Evolutionary conservation across 129 eudicot genomes (phyloP).

Genomic region (Saussurea involucrata): DNA sequence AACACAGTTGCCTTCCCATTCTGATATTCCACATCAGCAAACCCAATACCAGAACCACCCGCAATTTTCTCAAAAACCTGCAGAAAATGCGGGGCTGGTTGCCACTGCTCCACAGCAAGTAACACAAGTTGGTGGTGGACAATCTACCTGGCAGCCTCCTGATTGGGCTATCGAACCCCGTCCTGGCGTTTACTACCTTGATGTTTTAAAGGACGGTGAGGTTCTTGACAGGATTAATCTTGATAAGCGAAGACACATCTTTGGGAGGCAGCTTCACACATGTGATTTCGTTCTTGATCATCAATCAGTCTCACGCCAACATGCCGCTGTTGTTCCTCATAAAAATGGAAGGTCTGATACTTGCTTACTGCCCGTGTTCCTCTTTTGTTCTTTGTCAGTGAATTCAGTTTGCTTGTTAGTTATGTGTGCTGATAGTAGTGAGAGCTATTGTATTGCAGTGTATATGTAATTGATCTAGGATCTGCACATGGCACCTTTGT

Average conservation of each 20-base stretch:
- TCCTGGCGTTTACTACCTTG: constrained; percentile 79
- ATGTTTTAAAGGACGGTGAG: constrained; percentile 84
- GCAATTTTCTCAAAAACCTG: constrained; percentile 33
- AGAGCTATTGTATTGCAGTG: constrained; percentile 33
- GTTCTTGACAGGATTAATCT: constrained; percentile 68
- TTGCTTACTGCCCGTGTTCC: background rate
- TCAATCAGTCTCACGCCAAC: constrained; percentile 97
- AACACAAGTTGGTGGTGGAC: constrained; percentile 91
- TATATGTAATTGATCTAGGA: constrained; percentile 90
- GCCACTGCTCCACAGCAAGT: constrained; percentile 34
- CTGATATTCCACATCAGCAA: constrained; percentile 34
- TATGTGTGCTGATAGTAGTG: background rate
- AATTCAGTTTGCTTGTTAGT: background rate
- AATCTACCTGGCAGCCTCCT: constrained; percentile 93
- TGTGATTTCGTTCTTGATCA: constrained; percentile 96
- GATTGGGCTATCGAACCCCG: constrained; percentile 99
- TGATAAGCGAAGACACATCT: constrained; percentile 74
- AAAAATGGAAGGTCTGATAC: constrained; percentile 80
- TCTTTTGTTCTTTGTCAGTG: background rate
- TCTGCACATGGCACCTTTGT: constrained; percentile 99
- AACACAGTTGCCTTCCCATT: constrained; percentile 23
- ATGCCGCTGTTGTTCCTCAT: constrained; percentile 95
- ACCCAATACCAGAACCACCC: constrained; percentile 27
- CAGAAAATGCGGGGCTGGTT: constrained; percentile 22
- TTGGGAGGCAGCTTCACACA: constrained; percentile 88